These are phyloP conservation scores for Mycena floridula DNA, from an alignment of 768 basidiomycete species.

Conservation along the genomic window DNA sequence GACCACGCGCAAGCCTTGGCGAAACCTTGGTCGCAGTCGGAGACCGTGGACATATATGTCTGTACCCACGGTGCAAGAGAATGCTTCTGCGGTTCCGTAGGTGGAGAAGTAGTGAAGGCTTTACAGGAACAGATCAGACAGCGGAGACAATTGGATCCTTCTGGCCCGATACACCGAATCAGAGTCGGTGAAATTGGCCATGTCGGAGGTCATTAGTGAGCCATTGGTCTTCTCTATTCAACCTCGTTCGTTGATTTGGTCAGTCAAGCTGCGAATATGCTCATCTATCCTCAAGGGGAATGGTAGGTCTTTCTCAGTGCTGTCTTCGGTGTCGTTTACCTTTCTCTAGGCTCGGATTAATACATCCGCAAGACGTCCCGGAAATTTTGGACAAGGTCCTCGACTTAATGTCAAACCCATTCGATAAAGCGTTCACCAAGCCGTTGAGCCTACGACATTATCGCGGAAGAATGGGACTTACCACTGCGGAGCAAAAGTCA, in stretches of 20 bases:
- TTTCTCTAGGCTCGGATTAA: slow-evolving; percentile 50
- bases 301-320: slow-evolving; percentile 38
- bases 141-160: slow-evolving; percentile 23
- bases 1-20: too few relatives aligned
- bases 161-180: slow-evolving; percentile 21
- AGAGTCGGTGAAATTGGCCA: slow-evolving; percentile 67
- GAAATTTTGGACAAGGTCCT: slow-evolving; percentile 42
- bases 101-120: slow-evolving; percentile 48
- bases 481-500: neutral
- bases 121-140: slow-evolving; percentile 46
- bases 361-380: slow-evolving; percentile 54
- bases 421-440: slow-evolving; percentile 7
- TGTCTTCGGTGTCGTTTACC: neutral
- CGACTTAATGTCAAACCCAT: slow-evolving; percentile 20
- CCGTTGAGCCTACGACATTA: slow-evolving; percentile 3
- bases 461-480: slow-evolving; percentile 4
- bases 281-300: slow-evolving; percentile 68
- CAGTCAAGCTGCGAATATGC: slow-evolving; percentile 64
- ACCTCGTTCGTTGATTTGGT: neutral
- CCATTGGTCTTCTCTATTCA: slow-evolving; percentile 9
- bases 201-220: slow-evolving; percentile 81
- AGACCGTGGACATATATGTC: slow-evolving; percentile 44
- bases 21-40: neutral
- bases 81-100: slow-evolving; percentile 71
- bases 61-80: slow-evolving; percentile 79